These are phyloP conservation scores for Sclerotinia trifoliorum DNA, from an alignment of 2,329 filamentous ascomycete genomes.

Conservation along the genomic window DNA sequence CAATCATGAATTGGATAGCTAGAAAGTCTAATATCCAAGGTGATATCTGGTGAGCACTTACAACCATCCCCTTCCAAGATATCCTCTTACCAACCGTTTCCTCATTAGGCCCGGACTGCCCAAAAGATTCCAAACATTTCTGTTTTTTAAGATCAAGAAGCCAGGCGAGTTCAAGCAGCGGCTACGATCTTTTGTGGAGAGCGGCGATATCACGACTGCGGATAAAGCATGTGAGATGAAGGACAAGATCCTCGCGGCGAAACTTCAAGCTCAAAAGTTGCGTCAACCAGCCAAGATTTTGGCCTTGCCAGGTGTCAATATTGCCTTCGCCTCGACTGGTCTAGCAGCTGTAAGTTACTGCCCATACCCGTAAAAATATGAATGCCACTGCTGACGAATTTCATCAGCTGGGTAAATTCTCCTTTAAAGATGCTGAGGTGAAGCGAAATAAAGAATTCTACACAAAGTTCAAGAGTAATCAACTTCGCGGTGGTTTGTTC, in stretches of 20 bases:
- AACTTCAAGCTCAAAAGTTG: background rate
- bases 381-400: background rate
- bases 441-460: background rate
- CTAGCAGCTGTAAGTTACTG: conserved; percentile 5
- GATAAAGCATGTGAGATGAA: conserved; percentile 12
- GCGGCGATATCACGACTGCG: conserved; percentile 1
- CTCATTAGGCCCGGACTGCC: background rate
- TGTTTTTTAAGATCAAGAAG: conserved; percentile 13
- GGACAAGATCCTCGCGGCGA: background rate
- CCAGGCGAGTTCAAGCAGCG: conserved; percentile 10
- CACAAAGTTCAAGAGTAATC: background rate
- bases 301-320: conserved; percentile 10
- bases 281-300: background rate
- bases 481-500: conserved; percentile 9
- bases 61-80: background rate
- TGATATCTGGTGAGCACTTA: conserved; percentile 4
- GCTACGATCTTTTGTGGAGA: background rate
- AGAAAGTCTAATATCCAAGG: conserved; percentile 16
- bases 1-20: background rate
- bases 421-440: background rate
- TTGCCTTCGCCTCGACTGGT: background rate
- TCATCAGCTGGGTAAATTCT: conserved; percentile 1
- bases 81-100: background rate
- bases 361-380: background rate
- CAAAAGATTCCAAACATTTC: conserved; percentile 3